Conservation (phyloP, 164 flowering plant species). For the Paratinospora sagittata region DNA sequence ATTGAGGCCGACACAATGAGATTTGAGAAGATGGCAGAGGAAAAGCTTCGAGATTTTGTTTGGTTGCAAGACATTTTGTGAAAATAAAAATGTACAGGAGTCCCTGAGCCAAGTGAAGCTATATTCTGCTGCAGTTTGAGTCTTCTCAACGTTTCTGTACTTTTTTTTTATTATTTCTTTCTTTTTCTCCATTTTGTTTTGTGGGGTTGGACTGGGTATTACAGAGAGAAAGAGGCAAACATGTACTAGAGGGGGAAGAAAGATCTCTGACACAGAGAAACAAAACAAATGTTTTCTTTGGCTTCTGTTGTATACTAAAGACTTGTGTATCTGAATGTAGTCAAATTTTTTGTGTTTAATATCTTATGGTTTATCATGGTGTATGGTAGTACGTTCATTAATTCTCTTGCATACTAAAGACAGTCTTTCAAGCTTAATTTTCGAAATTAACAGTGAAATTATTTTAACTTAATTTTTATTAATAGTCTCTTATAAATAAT, state of each 20-base stretch:
- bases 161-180: not conserved
- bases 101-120: slow-evolving; percentile 13
- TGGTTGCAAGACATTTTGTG: not conserved
- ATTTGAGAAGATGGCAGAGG: slow-evolving; percentile 6
- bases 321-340: not conserved
- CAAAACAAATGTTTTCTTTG: not conserved
- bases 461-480: too few species aligned
- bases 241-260: not conserved
- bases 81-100: slow-evolving; percentile 21
- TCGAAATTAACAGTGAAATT: too few species aligned
- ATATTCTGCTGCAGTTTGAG: slow-evolving; percentile 12
- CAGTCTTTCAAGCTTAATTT: too few species aligned
- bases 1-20: slow-evolving; percentile 10
- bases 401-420: too few species aligned
- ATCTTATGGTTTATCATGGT: too few species aligned
- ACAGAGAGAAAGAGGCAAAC: not conserved
- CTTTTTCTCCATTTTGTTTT: not conserved
- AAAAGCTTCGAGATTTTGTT: slow-evolving; percentile 13
- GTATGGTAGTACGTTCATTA: too few species aligned
- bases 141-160: slow-evolving; percentile 10
- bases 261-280: too few species aligned
- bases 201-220: slow-evolving; percentile 8
- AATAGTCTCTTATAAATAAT: too few species aligned
- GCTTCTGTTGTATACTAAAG: slow-evolving; percentile 2
- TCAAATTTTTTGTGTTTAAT: too few species aligned